Percentiles rank a stretch among this genome's conserved stretches.
phyloP scores from a whole-genome alignment of 2,329 filamentous ascomycete genomes.

The Nectriaceae sp. region DNA sequence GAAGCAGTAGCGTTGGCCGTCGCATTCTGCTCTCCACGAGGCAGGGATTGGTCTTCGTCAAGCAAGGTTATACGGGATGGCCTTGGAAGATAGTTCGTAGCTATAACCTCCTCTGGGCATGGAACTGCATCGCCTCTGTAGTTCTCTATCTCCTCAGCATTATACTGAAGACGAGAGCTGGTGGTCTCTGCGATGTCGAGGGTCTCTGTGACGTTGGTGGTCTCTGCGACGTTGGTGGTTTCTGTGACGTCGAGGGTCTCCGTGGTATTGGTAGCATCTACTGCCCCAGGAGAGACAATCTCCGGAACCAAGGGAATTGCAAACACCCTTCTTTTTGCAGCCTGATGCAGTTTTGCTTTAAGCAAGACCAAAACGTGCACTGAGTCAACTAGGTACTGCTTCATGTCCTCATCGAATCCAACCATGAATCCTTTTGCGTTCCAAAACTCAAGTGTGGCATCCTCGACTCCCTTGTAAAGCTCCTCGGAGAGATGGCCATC shows the following conservation, averaged over 20 bases:
- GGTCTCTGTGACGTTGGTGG: background rate
- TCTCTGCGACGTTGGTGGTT: background rate
- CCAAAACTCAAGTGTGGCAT: constrained; percentile 29
- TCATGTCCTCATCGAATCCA: constrained; percentile 23
- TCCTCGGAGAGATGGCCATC: constrained; percentile 4
- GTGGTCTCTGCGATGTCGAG: background rate
- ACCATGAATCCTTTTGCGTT: constrained; percentile 24
- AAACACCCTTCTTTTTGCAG: background rate
- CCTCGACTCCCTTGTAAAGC: constrained; percentile 23
- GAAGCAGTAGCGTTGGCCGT: background rate
- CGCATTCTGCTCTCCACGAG: background rate
- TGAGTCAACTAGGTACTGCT: constrained; percentile 18
- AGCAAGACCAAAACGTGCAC: constrained; percentile 24
- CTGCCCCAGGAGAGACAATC: too few relatives aligned
- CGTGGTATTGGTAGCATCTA: too few relatives aligned
- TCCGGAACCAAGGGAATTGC: background rate
- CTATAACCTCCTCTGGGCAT: constrained; percentile 3
- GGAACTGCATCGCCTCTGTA: constrained; percentile 5
- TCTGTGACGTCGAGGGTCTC: background rate
- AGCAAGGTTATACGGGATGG: too few relatives aligned
- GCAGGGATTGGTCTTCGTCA: too few relatives aligned
- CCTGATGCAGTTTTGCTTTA: constrained; percentile 18
- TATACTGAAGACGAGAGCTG: constrained; percentile 14
- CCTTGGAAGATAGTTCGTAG: background rate
- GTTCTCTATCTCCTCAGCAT: constrained; percentile 8